phyloP scores from a whole-genome alignment of 78 protist species.

The Isochrysis galbana region DNA sequence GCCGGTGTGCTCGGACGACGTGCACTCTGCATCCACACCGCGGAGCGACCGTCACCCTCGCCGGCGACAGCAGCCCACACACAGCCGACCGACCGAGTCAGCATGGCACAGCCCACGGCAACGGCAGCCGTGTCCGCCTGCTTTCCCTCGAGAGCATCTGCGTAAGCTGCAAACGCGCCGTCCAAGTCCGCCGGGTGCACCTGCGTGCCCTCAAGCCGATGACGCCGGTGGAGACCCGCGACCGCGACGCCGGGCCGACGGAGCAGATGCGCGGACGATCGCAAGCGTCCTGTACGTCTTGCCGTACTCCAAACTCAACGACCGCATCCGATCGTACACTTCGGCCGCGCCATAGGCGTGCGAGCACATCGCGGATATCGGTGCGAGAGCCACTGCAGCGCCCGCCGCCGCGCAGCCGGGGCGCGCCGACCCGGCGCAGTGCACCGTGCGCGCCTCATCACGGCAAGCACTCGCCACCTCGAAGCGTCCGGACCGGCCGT shows the following conservation, averaged over 20 bases:
- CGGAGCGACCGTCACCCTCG: neutral
- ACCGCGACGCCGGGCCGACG: neutral
- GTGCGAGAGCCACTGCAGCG: neutral
- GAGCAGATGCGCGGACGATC: neutral
- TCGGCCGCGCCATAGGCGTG: neutral
- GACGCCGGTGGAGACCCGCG: neutral
- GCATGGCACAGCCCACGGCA: neutral
- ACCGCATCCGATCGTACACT: neutral
- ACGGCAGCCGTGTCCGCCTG: neutral
- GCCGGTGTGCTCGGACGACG: neutral
- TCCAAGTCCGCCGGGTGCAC: neutral
- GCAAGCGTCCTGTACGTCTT: neutral
- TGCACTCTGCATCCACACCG: neutral
- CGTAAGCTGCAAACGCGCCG: slow-evolving; percentile 2
- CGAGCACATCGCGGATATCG: neutral
- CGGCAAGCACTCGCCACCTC: neutral
- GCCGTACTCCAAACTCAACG: neutral
- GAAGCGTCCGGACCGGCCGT: neutral
- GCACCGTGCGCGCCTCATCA: neutral
- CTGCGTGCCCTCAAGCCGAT: neutral
- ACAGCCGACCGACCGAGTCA: neutral
- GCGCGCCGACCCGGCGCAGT: neutral
- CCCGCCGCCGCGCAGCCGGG: neutral
- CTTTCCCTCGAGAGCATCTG: neutral
- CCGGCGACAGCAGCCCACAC: neutral